These are phyloP conservation scores for Arthroderma uncinatum DNA, from an alignment of 2,329 filamentous ascomycete species.

Conservation along the genomic window DNA sequence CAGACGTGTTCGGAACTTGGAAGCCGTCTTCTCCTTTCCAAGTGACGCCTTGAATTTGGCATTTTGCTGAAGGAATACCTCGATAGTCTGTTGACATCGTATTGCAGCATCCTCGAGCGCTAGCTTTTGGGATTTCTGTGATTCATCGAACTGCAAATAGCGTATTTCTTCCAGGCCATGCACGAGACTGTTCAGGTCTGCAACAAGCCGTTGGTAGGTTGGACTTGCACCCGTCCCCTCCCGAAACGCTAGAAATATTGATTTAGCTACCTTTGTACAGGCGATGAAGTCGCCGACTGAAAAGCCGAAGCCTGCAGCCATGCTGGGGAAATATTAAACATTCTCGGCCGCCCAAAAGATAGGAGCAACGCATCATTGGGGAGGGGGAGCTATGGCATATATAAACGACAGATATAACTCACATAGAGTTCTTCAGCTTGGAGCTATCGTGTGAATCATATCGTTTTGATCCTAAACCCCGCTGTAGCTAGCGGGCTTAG, in stretches of 20 bases:
- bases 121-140: background rate
- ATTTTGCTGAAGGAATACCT: background rate
- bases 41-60: conserved; percentile 6
- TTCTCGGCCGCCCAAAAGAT: background rate
- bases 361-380: background rate
- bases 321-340: background rate
- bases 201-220: conserved; percentile 3
- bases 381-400: background rate
- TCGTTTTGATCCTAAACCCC: no score
- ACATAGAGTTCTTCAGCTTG: no score
- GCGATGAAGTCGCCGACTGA: conserved; percentile 11
- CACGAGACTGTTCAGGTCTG: conserved; percentile 3
- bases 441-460: no score
- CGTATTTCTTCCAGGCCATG: conserved; percentile 2
- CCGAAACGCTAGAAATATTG: conserved; percentile 6
- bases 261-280: conserved; percentile 7
- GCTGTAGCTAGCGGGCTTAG: no score
- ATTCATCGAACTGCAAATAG: conserved; percentile 2
- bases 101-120: conserved; percentile 1
- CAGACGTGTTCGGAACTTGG: background rate
- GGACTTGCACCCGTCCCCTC: background rate
- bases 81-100: background rate
- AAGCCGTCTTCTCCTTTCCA: background rate
- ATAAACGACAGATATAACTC: background rate
- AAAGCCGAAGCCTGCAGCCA: conserved; percentile 10